Percentiles rank a stretch among this genome's conserved stretches.
These are phyloP conservation scores for Linnemannia exigua DNA, from an alignment of 192 early-diverging fungal genomes.

Conservation along the genomic window DNA sequence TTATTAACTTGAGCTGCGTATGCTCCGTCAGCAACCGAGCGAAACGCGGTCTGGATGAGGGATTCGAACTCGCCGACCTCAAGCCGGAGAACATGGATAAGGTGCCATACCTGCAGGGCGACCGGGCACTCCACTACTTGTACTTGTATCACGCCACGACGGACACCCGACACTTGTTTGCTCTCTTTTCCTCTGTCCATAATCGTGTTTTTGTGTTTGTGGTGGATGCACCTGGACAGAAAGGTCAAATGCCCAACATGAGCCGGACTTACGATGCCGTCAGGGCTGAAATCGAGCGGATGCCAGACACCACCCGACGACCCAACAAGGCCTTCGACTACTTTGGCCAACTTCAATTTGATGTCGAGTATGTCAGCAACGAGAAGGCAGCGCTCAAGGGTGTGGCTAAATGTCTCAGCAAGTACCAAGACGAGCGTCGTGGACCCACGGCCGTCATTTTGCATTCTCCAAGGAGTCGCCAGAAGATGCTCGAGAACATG, in stretches of 20 bases:
- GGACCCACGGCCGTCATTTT: slow-evolving; percentile 82
- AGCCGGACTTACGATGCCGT: slow-evolving; percentile 71
- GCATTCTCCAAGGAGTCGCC: slow-evolving; percentile 71
- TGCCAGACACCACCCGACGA: slow-evolving; percentile 39
- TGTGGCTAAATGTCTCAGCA: slow-evolving; percentile 70
- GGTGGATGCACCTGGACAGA: slow-evolving; percentile 70
- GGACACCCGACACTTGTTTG: slow-evolving; percentile 76
- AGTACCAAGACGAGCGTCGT: slow-evolving; percentile 71
- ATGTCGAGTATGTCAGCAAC: slow-evolving; percentile 58
- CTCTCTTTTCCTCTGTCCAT: slow-evolving; percentile 75
- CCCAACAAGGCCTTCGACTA: slow-evolving; percentile 67
- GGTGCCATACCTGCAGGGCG: slow-evolving; percentile 51
- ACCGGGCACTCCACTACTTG: slow-evolving; percentile 67
- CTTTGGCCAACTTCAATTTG: slow-evolving; percentile 63
- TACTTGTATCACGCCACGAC: slow-evolving; percentile 84
- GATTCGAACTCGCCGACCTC: slow-evolving; percentile 63
- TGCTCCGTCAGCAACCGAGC: slow-evolving; percentile 51
- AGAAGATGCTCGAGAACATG: slow-evolving; percentile 65
- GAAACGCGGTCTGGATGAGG: slow-evolving; percentile 58
- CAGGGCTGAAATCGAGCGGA: slow-evolving; percentile 53
- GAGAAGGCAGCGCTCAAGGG: slow-evolving; percentile 69
- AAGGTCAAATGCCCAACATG: slow-evolving; percentile 51
- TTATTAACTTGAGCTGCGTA: slow-evolving; percentile 83
- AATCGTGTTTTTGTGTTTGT: slow-evolving; percentile 77
- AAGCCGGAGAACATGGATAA: slow-evolving; percentile 43